phyloP scores from a whole-genome alignment of 352 stramenopile species.

The Globisporangium nagaii region DNA sequence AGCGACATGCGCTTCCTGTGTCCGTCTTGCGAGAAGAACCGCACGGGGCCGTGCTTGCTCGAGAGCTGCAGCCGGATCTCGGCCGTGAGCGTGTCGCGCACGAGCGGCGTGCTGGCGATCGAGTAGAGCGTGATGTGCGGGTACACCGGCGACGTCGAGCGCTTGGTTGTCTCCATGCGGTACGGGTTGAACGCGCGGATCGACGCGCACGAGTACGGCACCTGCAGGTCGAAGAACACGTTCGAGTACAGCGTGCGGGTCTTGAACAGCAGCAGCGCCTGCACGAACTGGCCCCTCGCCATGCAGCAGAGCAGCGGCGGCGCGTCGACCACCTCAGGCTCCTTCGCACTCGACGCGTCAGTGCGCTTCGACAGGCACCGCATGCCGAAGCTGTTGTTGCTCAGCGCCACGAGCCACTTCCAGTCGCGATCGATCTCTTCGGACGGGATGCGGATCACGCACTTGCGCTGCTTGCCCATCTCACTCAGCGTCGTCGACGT shows the following conservation, averaged over 20 bases:
- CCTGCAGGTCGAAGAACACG: constrained; percentile 77
- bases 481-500: not conserved
- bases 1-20: constrained; percentile 11
- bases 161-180: constrained; percentile 32
- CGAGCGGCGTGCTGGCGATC: constrained; percentile 36
- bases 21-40: constrained; percentile 12
- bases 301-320: constrained; percentile 57
- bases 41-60: constrained; percentile 33
- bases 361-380: constrained; percentile 24
- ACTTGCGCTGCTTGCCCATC: constrained; percentile 6
- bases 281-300: constrained; percentile 63
- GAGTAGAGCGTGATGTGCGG: constrained; percentile 58
- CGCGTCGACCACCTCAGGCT: constrained; percentile 5
- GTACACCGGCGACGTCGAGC: constrained; percentile 60
- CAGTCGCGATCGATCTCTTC: constrained; percentile 48
- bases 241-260: constrained; percentile 66
- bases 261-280: constrained; percentile 66
- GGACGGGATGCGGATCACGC: constrained; percentile 39
- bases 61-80: constrained; percentile 25
- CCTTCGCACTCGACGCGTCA: not conserved
- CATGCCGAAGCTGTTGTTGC: constrained; percentile 46
- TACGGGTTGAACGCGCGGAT: constrained; percentile 84
- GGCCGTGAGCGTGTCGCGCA: constrained; percentile 43
- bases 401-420: constrained; percentile 59
- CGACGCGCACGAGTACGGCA: constrained; percentile 69